These are phyloP conservation scores for Coniophora puteana DNA, from an alignment of 1,284 basidiomycete species.

Conservation along the genomic window DNA sequence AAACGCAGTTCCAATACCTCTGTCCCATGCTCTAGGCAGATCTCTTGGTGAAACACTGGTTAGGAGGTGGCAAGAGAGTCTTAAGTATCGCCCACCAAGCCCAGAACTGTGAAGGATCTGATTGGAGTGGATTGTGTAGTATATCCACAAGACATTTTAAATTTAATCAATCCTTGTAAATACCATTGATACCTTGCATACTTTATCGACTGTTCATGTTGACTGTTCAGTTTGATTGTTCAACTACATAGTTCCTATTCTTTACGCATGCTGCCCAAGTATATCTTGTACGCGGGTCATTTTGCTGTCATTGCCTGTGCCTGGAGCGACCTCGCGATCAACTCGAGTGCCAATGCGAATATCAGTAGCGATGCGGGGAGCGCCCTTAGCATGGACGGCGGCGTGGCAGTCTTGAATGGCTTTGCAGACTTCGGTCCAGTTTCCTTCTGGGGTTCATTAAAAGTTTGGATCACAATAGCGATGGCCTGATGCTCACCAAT, in stretches of 20 bases:
- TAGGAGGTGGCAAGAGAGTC: slow-evolving; percentile 38
- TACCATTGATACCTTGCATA: not conserved
- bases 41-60: slow-evolving; percentile 48
- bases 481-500: slow-evolving; percentile 47
- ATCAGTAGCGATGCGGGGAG: slow-evolving; percentile 78
- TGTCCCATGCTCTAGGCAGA: slow-evolving; percentile 60
- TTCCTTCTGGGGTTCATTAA: slow-evolving; percentile 71
- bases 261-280: no score
- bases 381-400: slow-evolving; percentile 79
- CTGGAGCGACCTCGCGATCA: slow-evolving; percentile 62
- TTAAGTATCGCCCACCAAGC: slow-evolving; percentile 41
- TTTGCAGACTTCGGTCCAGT: slow-evolving; percentile 77
- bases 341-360: slow-evolving; percentile 89
- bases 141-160: not conserved
- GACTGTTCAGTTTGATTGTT: no score
- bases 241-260: no score
- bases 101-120: slow-evolving; percentile 31
- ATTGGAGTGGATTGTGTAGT: no score
- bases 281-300: slow-evolving; percentile 79
- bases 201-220: no score
- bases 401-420: slow-evolving; percentile 86
- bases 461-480: slow-evolving; percentile 4
- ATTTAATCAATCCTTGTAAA: not conserved
- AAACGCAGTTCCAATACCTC: slow-evolving; percentile 68
- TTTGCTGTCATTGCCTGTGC: slow-evolving; percentile 75